Evolutionary conservation across 345 rosid species (phyloP).

Genomic region (Hibiscus syriacus): DNA sequence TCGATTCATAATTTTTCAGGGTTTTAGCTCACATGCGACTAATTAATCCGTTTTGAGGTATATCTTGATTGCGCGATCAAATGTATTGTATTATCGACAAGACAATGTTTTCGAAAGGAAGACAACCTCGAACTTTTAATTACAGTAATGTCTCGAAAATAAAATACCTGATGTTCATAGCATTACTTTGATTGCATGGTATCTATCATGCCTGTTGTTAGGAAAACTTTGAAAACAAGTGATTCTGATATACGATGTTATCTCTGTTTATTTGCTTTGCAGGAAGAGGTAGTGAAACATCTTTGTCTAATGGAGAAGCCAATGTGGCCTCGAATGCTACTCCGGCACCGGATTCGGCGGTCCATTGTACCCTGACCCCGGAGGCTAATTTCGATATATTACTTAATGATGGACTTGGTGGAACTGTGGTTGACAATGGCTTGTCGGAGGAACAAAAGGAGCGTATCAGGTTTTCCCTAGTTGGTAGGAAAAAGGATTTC

Average conservation of each 20-base stretch:
- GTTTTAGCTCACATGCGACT: too few relatives aligned
- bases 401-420: constrained; percentile 18
- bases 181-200: neutral
- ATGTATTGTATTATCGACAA: too few relatives aligned
- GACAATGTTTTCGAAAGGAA: too few relatives aligned
- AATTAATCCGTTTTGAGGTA: too few relatives aligned
- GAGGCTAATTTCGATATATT: constrained; percentile 7
- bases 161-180: too few relatives aligned
- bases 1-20: too few relatives aligned
- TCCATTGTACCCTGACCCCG: neutral
- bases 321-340: neutral
- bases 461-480: constrained; percentile 21
- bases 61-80: too few relatives aligned
- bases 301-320: neutral
- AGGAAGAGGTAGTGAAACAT: neutral
- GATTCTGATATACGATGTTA: neutral
- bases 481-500: constrained; percentile 45
- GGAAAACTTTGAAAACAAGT: neutral
- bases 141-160: too few relatives aligned
- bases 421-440: constrained; percentile 3
- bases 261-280: neutral
- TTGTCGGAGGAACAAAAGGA: constrained; percentile 29
- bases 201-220: too few relatives aligned
- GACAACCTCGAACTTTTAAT: too few relatives aligned
- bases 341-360: neutral